These are phyloP conservation scores for Colletotrichum noveboracense DNA, from an alignment of 2,329 filamentous ascomycete species.

Conservation along the genomic window DNA sequence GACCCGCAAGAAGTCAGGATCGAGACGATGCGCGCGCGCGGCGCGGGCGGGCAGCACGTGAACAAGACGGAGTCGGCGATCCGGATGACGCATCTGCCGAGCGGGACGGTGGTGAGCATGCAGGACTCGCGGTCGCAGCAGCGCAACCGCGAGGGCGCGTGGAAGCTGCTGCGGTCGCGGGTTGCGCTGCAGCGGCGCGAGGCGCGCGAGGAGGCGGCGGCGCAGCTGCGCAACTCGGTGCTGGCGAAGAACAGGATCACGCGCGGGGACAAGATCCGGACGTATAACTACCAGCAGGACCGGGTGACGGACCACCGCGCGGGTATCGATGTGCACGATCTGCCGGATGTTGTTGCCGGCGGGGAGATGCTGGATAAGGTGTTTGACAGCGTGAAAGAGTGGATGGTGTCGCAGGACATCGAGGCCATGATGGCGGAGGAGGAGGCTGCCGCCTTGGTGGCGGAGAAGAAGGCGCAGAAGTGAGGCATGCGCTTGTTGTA, in stretches of 20 bases:
- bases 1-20: slow-evolving; percentile 80
- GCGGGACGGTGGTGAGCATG: slow-evolving; percentile 85
- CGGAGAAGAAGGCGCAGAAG: slow-evolving; percentile 19
- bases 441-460: slow-evolving; percentile 38
- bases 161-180: slow-evolving; percentile 82
- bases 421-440: slow-evolving; percentile 72
- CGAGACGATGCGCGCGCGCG: slow-evolving; percentile 91
- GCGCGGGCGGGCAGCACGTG: slow-evolving; percentile 95
- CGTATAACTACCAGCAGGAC: slow-evolving; percentile 80
- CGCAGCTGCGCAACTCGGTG: slow-evolving; percentile 76
- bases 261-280: slow-evolving; percentile 90
- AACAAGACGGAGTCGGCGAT: slow-evolving; percentile 98
- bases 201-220: slow-evolving; percentile 81
- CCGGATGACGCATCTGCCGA: slow-evolving; percentile 88
- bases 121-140: slow-evolving; percentile 92
- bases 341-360: slow-evolving; percentile 81
- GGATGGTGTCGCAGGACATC: slow-evolving; percentile 79
- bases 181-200: slow-evolving; percentile 82
- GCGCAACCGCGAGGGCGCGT: slow-evolving; percentile 86
- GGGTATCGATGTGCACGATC: slow-evolving; percentile 78
- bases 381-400: slow-evolving; percentile 78
- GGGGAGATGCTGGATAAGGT: slow-evolving; percentile 73
- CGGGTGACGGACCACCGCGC: slow-evolving; percentile 89
- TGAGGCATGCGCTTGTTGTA: neutral
- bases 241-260: slow-evolving; percentile 83